These are phyloP conservation scores for Ceratocystis harringtonii DNA, from an alignment of 2,329 filamentous ascomycete species.

Conservation along the genomic window DNA sequence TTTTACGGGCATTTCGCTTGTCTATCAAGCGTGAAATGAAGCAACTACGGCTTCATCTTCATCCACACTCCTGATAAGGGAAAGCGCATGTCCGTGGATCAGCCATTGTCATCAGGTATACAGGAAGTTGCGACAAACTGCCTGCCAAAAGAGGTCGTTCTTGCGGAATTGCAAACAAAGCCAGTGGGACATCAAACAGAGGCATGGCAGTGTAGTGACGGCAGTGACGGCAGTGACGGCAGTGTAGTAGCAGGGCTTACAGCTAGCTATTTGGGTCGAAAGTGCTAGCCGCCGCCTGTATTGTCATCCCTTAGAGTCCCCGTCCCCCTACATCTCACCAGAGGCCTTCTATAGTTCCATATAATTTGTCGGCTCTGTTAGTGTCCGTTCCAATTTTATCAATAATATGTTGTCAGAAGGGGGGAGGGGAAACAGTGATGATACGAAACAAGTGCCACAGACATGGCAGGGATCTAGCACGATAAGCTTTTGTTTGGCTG, in stretches of 20 bases:
- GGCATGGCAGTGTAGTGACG: no score
- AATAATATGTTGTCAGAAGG: neutral
- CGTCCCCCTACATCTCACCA: neutral
- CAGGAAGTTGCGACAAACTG: no score
- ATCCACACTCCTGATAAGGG: neutral
- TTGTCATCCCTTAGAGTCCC: neutral
- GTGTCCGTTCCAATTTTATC: neutral
- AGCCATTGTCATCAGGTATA: neutral
- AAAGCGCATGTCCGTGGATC: neutral
- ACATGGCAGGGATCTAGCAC: neutral
- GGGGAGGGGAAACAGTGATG: conserved; percentile 14
- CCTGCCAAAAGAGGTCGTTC: neutral
- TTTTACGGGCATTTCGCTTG: neutral
- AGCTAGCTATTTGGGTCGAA: neutral
- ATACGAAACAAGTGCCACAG: conserved; percentile 15
- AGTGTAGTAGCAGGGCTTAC: neutral
- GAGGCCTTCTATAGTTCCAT: neutral
- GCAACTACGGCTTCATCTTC: neutral
- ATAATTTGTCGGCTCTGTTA: neutral
- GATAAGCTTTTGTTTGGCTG: neutral
- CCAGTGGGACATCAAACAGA: neutral
- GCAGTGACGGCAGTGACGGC: no score
- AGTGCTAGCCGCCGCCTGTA: neutral
- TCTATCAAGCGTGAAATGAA: conserved; percentile 3
- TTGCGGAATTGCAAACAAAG: neutral